phyloP scores from a whole-genome alignment of 768 basidiomycete genomes.

The Boletus sp. region DNA sequence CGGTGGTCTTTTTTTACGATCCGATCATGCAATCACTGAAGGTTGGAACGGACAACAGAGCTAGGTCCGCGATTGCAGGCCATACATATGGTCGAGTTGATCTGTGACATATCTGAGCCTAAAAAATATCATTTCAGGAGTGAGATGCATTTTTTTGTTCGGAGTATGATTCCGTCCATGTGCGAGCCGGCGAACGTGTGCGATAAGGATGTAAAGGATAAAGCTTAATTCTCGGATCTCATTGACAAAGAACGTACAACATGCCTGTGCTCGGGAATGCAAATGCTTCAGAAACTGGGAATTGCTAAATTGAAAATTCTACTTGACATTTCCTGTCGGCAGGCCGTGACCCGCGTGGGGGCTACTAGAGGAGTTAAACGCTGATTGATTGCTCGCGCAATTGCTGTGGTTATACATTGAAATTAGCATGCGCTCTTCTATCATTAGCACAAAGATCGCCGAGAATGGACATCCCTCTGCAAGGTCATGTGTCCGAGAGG shows the following conservation, averaged over 20 bases:
- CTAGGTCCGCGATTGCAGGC: neutral
- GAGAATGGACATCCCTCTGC: neutral
- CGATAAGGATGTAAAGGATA: neutral
- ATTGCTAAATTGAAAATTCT: neutral
- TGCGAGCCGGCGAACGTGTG: neutral
- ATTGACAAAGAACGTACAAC: neutral
- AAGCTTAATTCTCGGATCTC: neutral
- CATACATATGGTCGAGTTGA: neutral
- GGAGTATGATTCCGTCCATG: neutral
- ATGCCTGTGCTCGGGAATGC: neutral
- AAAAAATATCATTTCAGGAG: neutral
- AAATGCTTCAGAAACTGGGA: neutral
- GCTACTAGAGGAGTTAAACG: conserved; percentile 5
- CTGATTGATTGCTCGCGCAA: neutral
- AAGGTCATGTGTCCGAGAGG: neutral
- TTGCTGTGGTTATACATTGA: neutral
- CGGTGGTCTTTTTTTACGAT: too few relatives aligned
- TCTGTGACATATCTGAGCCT: neutral
- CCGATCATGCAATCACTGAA: too few relatives aligned
- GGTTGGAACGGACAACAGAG: too few relatives aligned
- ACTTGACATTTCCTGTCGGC: neutral
- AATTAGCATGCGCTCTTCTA: neutral
- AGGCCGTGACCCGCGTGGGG: neutral
- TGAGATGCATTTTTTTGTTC: too few relatives aligned
- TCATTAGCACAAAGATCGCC: neutral